Conservation (phyloP, 768 basidiomycete species). For the Vararia minispora region DNA sequence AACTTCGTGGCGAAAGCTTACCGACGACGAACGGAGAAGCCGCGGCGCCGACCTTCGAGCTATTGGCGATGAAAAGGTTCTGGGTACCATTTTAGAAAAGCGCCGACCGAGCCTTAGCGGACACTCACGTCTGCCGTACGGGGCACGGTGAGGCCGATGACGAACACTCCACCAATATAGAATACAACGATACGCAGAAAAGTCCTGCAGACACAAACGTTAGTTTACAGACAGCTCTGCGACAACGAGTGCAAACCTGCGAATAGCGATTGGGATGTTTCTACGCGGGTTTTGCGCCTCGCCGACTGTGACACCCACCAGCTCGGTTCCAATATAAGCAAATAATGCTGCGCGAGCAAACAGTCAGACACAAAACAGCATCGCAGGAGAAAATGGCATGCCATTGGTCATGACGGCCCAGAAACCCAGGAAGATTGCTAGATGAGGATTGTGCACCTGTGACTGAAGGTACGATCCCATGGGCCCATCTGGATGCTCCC, state of each 20-base stretch:
- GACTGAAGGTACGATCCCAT: slow-evolving; percentile 42
- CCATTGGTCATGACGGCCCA: slow-evolving; percentile 62
- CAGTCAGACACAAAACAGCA: no score
- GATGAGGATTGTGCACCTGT: slow-evolving; percentile 35
- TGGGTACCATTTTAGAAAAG: slow-evolving; percentile 1
- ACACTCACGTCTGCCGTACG: slow-evolving; percentile 35
- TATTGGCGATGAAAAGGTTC: slow-evolving; percentile 28
- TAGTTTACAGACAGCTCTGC: no score
- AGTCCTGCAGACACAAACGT: no score
- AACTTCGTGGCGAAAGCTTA: slow-evolving; percentile 8
- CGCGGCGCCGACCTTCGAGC: slow-evolving; percentile 33
- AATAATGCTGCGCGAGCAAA: slow-evolving; percentile 33
- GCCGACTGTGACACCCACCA: slow-evolving; percentile 54
- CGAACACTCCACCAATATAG: slow-evolving; percentile 63
- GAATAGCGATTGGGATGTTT: slow-evolving; percentile 64
- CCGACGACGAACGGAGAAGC: slow-evolving; percentile 58
- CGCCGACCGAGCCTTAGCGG: not conserved
- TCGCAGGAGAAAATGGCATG: no score
- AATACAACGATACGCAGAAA: slow-evolving; percentile 51
- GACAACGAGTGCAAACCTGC: no score
- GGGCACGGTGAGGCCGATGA: slow-evolving; percentile 62
- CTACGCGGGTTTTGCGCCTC: slow-evolving; percentile 62
- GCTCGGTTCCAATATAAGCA: slow-evolving; percentile 62
- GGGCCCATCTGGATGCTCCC: slow-evolving; percentile 41
- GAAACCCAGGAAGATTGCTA: slow-evolving; percentile 56